phyloP scores from a whole-genome alignment of 2,329 filamentous ascomycete genomes.

The Ceratocystiopsis minuta region DNA sequence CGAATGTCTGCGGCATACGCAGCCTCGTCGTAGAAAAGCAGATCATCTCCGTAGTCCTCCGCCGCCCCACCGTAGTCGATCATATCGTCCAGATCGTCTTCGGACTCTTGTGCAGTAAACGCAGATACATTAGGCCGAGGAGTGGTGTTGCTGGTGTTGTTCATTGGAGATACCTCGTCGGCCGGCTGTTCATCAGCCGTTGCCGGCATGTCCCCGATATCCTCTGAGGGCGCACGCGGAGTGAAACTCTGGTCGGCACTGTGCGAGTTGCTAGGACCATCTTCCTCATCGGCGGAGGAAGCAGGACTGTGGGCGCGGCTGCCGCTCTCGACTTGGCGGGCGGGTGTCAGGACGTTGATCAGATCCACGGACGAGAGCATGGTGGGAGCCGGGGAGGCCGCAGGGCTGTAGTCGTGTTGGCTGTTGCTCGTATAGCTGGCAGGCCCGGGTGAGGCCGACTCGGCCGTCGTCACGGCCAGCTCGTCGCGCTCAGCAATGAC shows the following conservation, averaged over 20 bases:
- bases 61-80: too few relatives aligned
- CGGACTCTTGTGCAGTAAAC: too few relatives aligned
- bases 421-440: not conserved
- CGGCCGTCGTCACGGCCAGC: not conserved
- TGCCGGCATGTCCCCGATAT: not conserved
- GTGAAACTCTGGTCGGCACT: not conserved
- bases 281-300: not conserved
- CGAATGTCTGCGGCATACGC: too few relatives aligned
- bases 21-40: too few relatives aligned
- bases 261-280: not conserved
- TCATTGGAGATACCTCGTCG: slow-evolving; percentile 2
- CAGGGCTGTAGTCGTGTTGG: not conserved
- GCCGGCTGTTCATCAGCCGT: slow-evolving; percentile 1
- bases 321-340: not conserved
- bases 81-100: too few relatives aligned
- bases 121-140: too few relatives aligned
- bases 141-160: too few relatives aligned
- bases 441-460: slow-evolving; percentile 2
- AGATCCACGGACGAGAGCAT: slow-evolving; percentile 6
- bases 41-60: too few relatives aligned
- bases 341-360: slow-evolving; percentile 5
- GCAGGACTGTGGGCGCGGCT: not conserved
- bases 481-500: slow-evolving; percentile 9
- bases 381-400: slow-evolving; percentile 3
- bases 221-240: not conserved